These are phyloP conservation scores for Ambrosia trifida DNA, from an alignment of 129 eudicot species.

Conservation along the genomic window DNA sequence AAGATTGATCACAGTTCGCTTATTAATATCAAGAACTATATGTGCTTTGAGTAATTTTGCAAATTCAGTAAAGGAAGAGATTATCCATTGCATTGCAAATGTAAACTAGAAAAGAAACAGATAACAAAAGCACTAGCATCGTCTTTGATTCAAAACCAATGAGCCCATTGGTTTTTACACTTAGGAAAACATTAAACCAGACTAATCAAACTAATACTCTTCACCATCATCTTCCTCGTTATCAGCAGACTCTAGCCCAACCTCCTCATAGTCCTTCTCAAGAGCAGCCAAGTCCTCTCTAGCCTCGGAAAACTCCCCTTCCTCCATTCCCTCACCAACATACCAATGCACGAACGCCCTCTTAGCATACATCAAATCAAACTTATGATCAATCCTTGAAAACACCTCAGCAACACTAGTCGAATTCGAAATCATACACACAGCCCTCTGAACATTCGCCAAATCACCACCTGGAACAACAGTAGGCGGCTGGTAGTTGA, in stretches of 20 bases:
- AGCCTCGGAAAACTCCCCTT: slow-evolving; percentile 82
- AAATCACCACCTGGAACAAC: slow-evolving; percentile 84
- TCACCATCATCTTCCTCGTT: slow-evolving; percentile 65
- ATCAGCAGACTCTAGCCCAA: slow-evolving; percentile 70
- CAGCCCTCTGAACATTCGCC: slow-evolving; percentile 77
- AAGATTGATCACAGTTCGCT: too few relatives aligned
- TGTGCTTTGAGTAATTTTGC: neutral
- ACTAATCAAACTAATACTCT: slow-evolving; percentile 46
- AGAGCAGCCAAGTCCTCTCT: slow-evolving; percentile 82
- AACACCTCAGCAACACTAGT: slow-evolving; percentile 88
- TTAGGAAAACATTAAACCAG: neutral
- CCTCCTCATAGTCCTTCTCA: slow-evolving; percentile 83
- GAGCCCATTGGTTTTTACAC: slow-evolving; percentile 54
- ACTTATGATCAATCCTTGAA: slow-evolving; percentile 78
- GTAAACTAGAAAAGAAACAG: neutral
- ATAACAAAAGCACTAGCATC: neutral
- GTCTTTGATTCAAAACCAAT: slow-evolving; percentile 35
- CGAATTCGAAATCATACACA: slow-evolving; percentile 81
- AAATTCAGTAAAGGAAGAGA: neutral
- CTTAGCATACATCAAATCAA: slow-evolving; percentile 75
- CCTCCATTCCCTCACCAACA: slow-evolving; percentile 87
- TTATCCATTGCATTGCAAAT: neutral
- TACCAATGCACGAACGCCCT: slow-evolving; percentile 82
- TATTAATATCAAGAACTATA: too few relatives aligned
- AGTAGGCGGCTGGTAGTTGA: slow-evolving; percentile 80